Base-by-base conservation (phyloP, 441 rosid genomes). In the Manihot esculenta region DNA sequence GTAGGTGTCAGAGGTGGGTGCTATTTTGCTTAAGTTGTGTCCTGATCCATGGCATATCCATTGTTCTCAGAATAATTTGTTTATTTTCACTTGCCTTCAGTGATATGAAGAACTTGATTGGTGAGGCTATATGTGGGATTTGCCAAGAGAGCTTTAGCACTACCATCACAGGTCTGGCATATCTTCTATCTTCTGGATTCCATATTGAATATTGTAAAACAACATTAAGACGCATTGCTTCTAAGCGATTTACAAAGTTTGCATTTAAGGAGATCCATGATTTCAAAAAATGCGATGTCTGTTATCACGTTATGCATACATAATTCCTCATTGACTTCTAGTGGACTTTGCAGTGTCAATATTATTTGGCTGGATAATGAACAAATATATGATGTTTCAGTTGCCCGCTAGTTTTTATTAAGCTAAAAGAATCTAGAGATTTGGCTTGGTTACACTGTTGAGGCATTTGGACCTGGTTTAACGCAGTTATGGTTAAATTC, bases 61-160 rank as follows among this genome's bases (percentile, higher is more conserved):
- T 14, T 44, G 41, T 7, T 58, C 17, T 23, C 8, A 24, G 15
- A 2, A n/a, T 44, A 10, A 48, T 38, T 11, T 65, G 12, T 44
- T 35, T 42, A 44, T 21, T 68, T 56, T 44, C 26, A 12, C 41
- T 17, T 63, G 44, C 26, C 20, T 63, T 48, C 82, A 85, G 89
- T 38, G 89, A 85, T 69, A 84, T 83, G 87, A 85, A 85, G 81
- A 85, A 84, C 79, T 80, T 84, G 67, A 84, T 85, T 48, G 89
- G 86, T 26, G 87, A 83, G 68, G 89, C 87, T 54, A 23, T 62
- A 0, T 84, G 89, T 5, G 60, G 79, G 76, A 85, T 84, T 51
- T 85, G 89, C 73, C 86, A 84, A 49, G 89, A 85, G 79, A 80
- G 78, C 42, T 85, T 85, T 66, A 83, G 86, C 81, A 84, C 84